Evolutionary conservation across 768 basidiomycete species (phyloP), one percentile per base, ranked within the genome.

Genomic region (Mycena belliarum): DNA sequence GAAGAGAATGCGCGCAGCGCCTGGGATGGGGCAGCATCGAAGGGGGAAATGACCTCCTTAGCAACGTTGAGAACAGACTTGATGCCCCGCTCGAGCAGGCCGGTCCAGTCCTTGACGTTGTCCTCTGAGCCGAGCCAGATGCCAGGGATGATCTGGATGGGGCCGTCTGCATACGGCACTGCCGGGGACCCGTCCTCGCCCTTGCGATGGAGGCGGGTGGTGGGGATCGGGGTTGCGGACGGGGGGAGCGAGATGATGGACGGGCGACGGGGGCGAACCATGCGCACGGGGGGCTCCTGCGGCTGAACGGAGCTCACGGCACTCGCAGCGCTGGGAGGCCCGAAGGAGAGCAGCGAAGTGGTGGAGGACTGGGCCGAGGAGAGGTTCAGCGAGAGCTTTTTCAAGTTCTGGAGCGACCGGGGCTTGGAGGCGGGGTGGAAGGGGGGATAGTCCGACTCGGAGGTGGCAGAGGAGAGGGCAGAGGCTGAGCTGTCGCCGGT

Each of bases 41-140:
- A 84, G 48, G 87, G 84, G n/a, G 84, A 83, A 42, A 79, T 70
- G 61, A 97, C 91, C 71, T 97, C 94, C 75, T 95, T 94, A 44
- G 94, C 94, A 32, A 96, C 95, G 70, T 96, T 95, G 72, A 96
- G 82, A 21, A 96, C 82, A 43, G 89, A 84, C 60, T 80, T 83
- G 68, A 95, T 93, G 37, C 87, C 84, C 32, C 86, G 82, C 49
- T 88, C 82, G 23, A 83, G 67, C 56, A 95, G 84, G 25, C 79
- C 77, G 40, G 76, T 76, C 86, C 89, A 91, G 72, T 95, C 89
- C 56, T 86, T 83, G 42, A 90, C 93, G 65, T 95, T 95, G 73
- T 94, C 93, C 71, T 95, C 93, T 54, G 91, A 91, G 61, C 94
- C 95, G 11, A 96, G 84, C 87, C 88, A 96, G 56, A 96, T 78